A percentile compares a stretch with the other conserved stretches of the same genome.
These are phyloP conservation scores for Fusarium siculi DNA, from an alignment of 2,329 filamentous ascomycete species.

Conservation along the genomic window DNA sequence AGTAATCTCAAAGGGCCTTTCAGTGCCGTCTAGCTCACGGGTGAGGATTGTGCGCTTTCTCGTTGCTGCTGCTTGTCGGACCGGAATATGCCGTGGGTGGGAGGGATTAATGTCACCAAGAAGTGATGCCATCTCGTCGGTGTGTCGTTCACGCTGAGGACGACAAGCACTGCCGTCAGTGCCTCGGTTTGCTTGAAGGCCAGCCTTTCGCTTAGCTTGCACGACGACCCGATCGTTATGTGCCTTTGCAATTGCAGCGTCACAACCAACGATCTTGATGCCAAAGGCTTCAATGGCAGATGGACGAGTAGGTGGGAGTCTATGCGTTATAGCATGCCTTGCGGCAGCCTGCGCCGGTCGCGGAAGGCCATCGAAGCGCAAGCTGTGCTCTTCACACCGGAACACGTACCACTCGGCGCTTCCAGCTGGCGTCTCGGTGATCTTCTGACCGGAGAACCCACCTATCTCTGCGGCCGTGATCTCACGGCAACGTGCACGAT, in stretches of 20 bases:
- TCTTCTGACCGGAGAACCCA: background rate
- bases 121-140: background rate
- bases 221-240: background rate
- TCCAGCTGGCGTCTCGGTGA: background rate
- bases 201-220: fast-evolving
- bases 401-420: background rate
- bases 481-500: background rate
- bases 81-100: fast-evolving
- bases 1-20: background rate
- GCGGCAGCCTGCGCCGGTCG: background rate
- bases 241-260: background rate
- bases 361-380: background rate
- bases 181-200: fast-evolving
- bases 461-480: background rate
- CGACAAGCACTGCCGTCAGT: fast-evolving
- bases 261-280: background rate
- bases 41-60: background rate
- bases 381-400: background rate
- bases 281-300: background rate
- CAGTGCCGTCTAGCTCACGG: background rate
- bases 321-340: background rate
- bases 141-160: too few species aligned
- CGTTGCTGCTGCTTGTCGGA: background rate
- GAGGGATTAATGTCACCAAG: background rate
- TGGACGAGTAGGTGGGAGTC: fast-evolving